Base-by-base conservation (phyloP, 306 rosid species). In the Boehmeria nivea region DNA sequence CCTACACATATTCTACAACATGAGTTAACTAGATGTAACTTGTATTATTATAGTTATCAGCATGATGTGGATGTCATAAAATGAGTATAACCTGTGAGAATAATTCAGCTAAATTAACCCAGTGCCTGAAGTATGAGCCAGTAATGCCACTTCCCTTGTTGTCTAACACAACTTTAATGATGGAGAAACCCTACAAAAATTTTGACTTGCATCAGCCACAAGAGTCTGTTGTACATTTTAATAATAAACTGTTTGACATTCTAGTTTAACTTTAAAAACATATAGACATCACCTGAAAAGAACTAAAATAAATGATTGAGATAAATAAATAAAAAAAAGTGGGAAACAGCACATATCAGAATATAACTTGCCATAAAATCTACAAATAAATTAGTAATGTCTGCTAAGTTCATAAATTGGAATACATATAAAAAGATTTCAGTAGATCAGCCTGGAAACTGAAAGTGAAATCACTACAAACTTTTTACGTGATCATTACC, bases 61-160 rank as follows among this genome's bases (percentile, higher is more conserved):
- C 48, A 48, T 53, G 17, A 25, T 25, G 8, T 24, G 19, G 38
- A 6, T 23, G 46, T 33, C 39, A 56, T 11, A 3, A 70, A 54
- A 59, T 57, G 53, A 68, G 53, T 54, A 60, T 63, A 50, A 91
- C 99, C 96, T 87, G 96, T 28, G 93, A 75, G 77, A 78, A 91
- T 26, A 78, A 69, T 51, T 81, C 96, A 40, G 77, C 65, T 48
- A 81, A 60, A 40, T 77, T 76, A 66, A 87, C 81, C 96, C 99
- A 91, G 71, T 91, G 82, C 72, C 72, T 74, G 59, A 77, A 72
- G 65, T 70, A 78, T 53, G 91, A 80, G 72, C 78, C 72, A 54
- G 71, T 70, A 51, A 34, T 52, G 62, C 66, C 76, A 74, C 70
- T 72, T 67, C 83, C 87, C 37, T 54, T 68, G 66, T 38, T 76